Base-by-base conservation (phyloP, 306 rosid species). In the Cicer cuneatum region DNA sequence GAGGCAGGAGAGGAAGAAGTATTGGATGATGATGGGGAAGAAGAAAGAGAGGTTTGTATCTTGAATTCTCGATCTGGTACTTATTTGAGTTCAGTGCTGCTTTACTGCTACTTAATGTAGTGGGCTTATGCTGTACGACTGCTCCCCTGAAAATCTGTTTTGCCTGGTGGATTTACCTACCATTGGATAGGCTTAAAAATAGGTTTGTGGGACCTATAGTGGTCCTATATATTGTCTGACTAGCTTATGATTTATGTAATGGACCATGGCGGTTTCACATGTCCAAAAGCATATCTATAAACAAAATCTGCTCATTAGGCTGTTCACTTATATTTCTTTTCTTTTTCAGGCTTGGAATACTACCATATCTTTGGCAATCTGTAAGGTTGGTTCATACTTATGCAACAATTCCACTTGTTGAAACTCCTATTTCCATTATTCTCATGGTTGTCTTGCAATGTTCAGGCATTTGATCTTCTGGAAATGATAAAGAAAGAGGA, bases 1-100 rank as follows among this genome's bases (percentile, higher is more conserved):
- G 96, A 92, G 89, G 89, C 87, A 48, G 97, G 96, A 43, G 99
- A 95, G 79, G 99, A 95, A 83, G 99, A 92, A 82, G 83, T 73
- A 51, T 74, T 86, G 66, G 97, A 95, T 61, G 98, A 92, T 63
- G 99, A 92, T 75, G 98, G 93, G 33, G 99, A 92, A 79, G 99
- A 95, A 81, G 98, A 95, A 80, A 86, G 98, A 37, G 93, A 95
- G 99, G 98, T 95, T 79, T 57, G 87, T 69, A 37, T 65, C 65
- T 62, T 83, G 69, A 29, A 29, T 29, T 29, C 4, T 29, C 5
- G 5, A 79, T 75, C 69, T 35, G 63, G 53, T 33, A 8, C 52
- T 11, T 13, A n/a, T 58, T 61, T 77, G 46, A 10, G 63, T 62
- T 57, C 18, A 33, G 11, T 54, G 65, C 66, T 51, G 68, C 51